Percentiles rank a stretch among this genome's conserved stretches.
These are phyloP conservation scores for Paecilomyces sp. DNA, from an alignment of 2,329 filamentous ascomycete genomes.

Conservation along the genomic window DNA sequence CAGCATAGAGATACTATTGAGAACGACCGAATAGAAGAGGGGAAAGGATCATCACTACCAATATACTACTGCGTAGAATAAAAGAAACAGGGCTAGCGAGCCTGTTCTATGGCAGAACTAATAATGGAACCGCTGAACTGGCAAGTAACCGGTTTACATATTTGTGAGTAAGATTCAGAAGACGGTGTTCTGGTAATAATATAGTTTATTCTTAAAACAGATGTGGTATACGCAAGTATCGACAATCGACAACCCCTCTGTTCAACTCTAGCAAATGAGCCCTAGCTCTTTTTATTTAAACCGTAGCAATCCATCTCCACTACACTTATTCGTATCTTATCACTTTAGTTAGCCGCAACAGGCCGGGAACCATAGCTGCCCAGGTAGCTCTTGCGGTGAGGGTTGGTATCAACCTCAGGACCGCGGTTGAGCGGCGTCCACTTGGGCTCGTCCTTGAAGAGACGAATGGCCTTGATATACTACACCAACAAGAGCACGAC, in stretches of 20 bases:
- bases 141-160: too few relatives aligned
- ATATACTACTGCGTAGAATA: too few relatives aligned
- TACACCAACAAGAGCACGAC: slow-evolving; percentile 5
- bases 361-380: slow-evolving; percentile 20
- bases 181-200: too few relatives aligned
- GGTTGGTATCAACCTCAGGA: slow-evolving; percentile 69
- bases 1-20: too few relatives aligned
- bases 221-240: background rate
- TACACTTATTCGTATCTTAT: background rate
- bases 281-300: background rate
- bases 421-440: slow-evolving; percentile 90
- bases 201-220: background rate
- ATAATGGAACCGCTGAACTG: too few relatives aligned
- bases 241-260: background rate
- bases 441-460: slow-evolving; percentile 98
- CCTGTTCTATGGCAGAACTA: too few relatives aligned
- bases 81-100: too few relatives aligned
- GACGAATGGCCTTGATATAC: slow-evolving; percentile 92
- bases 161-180: too few relatives aligned
- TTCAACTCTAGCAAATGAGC: background rate
- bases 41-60: too few relatives aligned
- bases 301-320: background rate
- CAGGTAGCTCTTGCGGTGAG: slow-evolving; percentile 72
- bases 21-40: too few relatives aligned
- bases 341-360: slow-evolving; percentile 17